These are phyloP conservation scores for Xylariomycetidae sp. DNA, from an alignment of 2,329 filamentous ascomycete genomes.

Conservation along the genomic window DNA sequence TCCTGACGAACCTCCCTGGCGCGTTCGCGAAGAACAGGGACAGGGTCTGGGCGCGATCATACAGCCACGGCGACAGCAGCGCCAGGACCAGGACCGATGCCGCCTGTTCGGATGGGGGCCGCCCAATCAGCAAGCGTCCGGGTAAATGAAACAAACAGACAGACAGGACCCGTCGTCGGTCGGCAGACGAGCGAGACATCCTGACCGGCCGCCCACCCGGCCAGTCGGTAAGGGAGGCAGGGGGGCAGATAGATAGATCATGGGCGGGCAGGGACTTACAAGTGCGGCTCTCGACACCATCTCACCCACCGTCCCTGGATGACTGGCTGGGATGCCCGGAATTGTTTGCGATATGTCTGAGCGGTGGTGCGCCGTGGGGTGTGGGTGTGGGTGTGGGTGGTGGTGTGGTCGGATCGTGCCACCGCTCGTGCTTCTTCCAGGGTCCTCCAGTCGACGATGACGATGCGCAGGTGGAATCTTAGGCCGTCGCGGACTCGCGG, in stretches of 20 bases:
- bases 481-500: too few relatives aligned
- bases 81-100: background rate
- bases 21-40: slow-evolving; percentile 21
- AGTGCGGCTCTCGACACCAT: slow-evolving; percentile 3
- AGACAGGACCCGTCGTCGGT: too few relatives aligned
- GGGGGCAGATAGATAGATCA: background rate
- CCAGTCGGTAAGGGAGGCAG: background rate
- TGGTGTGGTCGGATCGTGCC: too few relatives aligned
- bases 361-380: too few relatives aligned
- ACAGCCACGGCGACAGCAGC: slow-evolving; percentile 6
- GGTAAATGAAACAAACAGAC: background rate
- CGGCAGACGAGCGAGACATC: background rate
- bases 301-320: background rate
- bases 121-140: background rate
- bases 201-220: background rate
- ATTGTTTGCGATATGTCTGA: too few relatives aligned
- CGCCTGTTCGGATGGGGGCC: background rate
- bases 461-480: too few relatives aligned
- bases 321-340: background rate
- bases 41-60: slow-evolving; percentile 7
- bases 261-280: background rate
- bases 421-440: too few relatives aligned
- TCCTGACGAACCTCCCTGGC: slow-evolving; percentile 20
- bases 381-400: too few relatives aligned
- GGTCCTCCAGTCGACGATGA: too few relatives aligned